Percentiles rank a stretch among this genome's conserved stretches.
Conservation (phyloP, 139 green algal genomes). For the Picochlorum costavermella region DNA sequence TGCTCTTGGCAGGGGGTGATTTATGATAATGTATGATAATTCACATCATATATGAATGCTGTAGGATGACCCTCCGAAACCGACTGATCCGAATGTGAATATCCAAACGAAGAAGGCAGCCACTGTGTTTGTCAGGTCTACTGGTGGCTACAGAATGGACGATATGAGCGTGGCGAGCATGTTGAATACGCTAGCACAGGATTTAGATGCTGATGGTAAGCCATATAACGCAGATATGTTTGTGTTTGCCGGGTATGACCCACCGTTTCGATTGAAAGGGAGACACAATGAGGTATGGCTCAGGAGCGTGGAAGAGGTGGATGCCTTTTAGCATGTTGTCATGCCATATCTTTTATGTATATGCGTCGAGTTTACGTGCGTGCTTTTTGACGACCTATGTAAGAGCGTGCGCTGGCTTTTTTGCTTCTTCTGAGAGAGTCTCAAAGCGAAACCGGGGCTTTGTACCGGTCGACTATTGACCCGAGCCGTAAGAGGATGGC, state of each 20-base stretch:
- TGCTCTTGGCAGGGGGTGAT: no score
- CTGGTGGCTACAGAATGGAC: slow-evolving; percentile 38
- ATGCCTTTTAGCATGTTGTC: no score
- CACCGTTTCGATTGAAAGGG: slow-evolving; percentile 30
- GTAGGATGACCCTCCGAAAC: slow-evolving; percentile 28
- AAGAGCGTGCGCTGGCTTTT: no score
- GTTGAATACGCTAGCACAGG: slow-evolving; percentile 10
- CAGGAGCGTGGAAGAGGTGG: no score
- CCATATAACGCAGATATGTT: slow-evolving; percentile 10
- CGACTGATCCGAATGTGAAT: slow-evolving; percentile 37
- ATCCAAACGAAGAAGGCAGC: slow-evolving; percentile 23
- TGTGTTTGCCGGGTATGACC: slow-evolving; percentile 35
- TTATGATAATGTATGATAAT: no score
- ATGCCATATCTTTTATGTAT: no score
- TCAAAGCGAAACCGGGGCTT: no score
- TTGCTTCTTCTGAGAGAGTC: no score
- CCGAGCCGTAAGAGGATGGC: no score
- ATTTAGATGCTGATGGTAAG: slow-evolving; percentile 14
- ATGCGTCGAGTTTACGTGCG: no score
- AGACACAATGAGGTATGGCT: slow-evolving; percentile 28
- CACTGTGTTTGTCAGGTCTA: slow-evolving; percentile 45
- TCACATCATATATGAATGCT: not conserved
- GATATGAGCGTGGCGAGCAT: slow-evolving; percentile 29
- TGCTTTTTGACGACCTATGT: no score
- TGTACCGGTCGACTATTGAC: no score